phyloP scores from a whole-genome alignment of 345 rosid species.

The Salix suchowensis region DNA sequence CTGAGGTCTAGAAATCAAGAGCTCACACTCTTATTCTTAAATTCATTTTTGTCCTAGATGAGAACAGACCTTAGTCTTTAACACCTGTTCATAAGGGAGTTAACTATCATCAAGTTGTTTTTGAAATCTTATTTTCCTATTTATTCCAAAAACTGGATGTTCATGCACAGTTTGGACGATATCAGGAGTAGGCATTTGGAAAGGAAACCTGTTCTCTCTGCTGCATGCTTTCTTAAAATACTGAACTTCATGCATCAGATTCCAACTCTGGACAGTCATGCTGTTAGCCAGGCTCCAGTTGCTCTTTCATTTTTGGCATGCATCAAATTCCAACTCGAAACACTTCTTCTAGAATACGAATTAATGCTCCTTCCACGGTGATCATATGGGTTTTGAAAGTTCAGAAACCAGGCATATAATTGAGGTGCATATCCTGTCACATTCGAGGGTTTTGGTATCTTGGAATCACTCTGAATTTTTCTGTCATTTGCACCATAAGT shows the following conservation, averaged over 20 bases:
- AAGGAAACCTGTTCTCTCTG: not conserved
- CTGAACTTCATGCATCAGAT: not conserved
- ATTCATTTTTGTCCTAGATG: not conserved
- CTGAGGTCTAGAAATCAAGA: not conserved
- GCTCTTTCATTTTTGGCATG: not conserved
- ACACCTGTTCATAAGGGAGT: not conserved
- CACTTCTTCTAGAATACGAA: not conserved
- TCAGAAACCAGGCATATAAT: not conserved
- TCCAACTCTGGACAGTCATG: not conserved
- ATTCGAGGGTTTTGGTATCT: not conserved
- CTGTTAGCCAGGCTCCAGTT: not conserved
- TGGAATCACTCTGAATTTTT: not conserved
- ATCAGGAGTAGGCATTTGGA: not conserved
- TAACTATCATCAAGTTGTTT: not conserved
- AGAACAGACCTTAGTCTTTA: not conserved
- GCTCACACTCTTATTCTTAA: not conserved
- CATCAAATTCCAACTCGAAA: not conserved
- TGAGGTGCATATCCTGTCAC: constrained; percentile 1
- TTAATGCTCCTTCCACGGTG: not conserved
- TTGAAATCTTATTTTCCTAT: not conserved
- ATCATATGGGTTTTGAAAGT: not conserved
- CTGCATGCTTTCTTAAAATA: not conserved
- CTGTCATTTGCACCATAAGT: not conserved
- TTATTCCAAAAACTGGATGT: not conserved
- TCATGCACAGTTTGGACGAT: not conserved